Base-by-base conservation (phyloP, 805 yeast genomes). In the Metschnikowia gruessii region DNA sequence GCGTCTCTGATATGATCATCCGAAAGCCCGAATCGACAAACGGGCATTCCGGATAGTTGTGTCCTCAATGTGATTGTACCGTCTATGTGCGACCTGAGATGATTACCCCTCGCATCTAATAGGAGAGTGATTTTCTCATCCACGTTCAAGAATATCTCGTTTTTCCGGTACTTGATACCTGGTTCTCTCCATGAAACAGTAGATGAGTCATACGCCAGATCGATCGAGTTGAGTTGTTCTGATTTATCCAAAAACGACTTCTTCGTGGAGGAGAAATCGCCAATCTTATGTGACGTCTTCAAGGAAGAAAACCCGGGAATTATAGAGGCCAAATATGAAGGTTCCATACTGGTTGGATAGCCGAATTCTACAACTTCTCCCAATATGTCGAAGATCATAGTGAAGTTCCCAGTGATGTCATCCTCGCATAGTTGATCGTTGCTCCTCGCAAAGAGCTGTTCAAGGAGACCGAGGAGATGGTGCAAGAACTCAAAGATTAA, bases 311-410 rank as follows among this genome's bases (percentile, higher is more conserved):
- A 47, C 15, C 52, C 54, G 1, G 58, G 58, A 19, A 53, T 45
- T 15, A 53, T 50, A 13, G 57, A 51, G 7, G 57, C 45, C 16
- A 54, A 47, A 37, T 48, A 48, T 4, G 54, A 41, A 57, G 40
- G 32, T 28, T 88, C 95, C 57, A 85, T 71, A 51, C 75, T 76
- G 48, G 80, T 83, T 1, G 94, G 90, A 59, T 79, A 85, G 1
- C 96, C 96, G 63, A 79, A 85, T 51, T 86, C 91, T 19, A 88
- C 63, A 28, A 82, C 74, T 54, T 87, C 89, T 57, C 87, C 95
- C 21, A 92, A 66, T 10, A 90, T 63, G 55, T 89, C 96, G 65
- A 87, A 86, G 12, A 90, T 76, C 17, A 78, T 59, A 42, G 80
- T 69, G 62, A 91, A 87, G 58, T 87, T 82, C 51, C 81, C 80